These are phyloP conservation scores for Spirogloea muscicola DNA, from an alignment of 139 green algal genomes.

Conservation along the genomic window DNA sequence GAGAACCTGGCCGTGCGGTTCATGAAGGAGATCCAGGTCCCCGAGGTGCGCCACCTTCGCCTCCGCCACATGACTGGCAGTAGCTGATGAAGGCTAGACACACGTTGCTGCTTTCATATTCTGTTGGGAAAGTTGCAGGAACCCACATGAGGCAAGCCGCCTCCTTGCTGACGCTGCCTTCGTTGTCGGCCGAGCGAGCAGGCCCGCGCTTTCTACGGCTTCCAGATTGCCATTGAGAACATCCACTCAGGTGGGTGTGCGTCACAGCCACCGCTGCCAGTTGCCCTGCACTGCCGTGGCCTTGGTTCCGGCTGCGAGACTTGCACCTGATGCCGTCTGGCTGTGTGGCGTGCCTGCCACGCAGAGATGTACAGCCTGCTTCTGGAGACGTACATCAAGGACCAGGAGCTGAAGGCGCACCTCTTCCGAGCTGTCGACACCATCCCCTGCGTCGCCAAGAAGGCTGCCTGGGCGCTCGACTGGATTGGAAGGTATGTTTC, in stretches of 20 bases:
- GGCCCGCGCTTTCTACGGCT: conserved; percentile 97
- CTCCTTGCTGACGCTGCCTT: not conserved
- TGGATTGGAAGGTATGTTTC: conserved; percentile 73
- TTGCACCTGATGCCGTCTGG: not conserved
- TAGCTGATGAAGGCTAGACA: not conserved
- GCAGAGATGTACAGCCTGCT: conserved; percentile 98
- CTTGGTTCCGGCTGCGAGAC: too few relatives aligned
- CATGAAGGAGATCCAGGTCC: conserved; percentile 90
- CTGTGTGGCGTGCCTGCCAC: not conserved
- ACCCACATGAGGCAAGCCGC: too few relatives aligned
- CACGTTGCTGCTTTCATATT: not conserved
- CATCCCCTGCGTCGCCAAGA: conserved; percentile 82
- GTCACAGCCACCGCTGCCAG: not conserved
- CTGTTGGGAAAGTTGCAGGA: too few relatives aligned
- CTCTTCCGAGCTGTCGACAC: conserved; percentile 96
- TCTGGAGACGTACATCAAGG: conserved; percentile 96
- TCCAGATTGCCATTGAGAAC: conserved; percentile 99
- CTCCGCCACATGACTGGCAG: not conserved
- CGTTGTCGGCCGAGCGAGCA: not conserved
- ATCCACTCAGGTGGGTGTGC: conserved; percentile 79
- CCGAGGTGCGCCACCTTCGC: conserved; percentile 65
- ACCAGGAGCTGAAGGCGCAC: conserved; percentile 59
- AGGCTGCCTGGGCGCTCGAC: conserved; percentile 95
- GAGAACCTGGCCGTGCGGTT: conserved; percentile 94
- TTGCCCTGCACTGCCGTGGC: not conserved